Conservation (phyloP, 139 green algal species). For the Zygnema circumcarinatum region DNA sequence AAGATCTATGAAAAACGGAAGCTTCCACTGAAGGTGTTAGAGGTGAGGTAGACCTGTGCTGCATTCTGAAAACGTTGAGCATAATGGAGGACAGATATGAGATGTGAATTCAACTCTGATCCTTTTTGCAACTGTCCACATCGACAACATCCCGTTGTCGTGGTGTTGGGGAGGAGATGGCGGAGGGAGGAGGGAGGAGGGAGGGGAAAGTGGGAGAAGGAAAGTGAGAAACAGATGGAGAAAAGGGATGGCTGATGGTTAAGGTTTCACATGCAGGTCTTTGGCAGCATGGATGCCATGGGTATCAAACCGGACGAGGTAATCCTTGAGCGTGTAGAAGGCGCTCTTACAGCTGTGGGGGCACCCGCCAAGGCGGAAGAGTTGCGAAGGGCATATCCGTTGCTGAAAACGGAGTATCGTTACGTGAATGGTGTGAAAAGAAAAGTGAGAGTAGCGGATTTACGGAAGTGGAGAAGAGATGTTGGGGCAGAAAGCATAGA, state of each 20-base stretch:
- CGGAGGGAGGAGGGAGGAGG: neutral
- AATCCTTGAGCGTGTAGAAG: neutral
- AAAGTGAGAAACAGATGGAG: neutral
- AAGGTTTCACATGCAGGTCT: too few species aligned
- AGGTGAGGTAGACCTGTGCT: conserved; percentile 27
- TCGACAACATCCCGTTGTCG: too few species aligned
- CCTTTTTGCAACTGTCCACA: too few species aligned
- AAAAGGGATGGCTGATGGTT: too few species aligned
- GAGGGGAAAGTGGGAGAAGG: neutral
- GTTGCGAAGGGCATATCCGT: neutral
- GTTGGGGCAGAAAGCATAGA: neutral
- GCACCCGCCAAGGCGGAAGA: neutral
- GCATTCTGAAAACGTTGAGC: neutral
- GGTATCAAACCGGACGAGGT: neutral
- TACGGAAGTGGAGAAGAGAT: neutral
- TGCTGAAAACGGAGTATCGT: neutral
- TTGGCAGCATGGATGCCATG: conserved; percentile 29
- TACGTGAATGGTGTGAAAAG: neutral
- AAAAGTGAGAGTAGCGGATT: neutral
- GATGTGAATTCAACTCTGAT: too few species aligned
- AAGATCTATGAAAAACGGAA: conserved; percentile 6
- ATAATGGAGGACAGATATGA: too few species aligned
- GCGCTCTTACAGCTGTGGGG: neutral
- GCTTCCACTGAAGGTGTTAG: neutral
- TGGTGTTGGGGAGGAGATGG: neutral